phyloP scores from a whole-genome alignment of 768 basidiomycete species.

The Russula vinacea region DNA sequence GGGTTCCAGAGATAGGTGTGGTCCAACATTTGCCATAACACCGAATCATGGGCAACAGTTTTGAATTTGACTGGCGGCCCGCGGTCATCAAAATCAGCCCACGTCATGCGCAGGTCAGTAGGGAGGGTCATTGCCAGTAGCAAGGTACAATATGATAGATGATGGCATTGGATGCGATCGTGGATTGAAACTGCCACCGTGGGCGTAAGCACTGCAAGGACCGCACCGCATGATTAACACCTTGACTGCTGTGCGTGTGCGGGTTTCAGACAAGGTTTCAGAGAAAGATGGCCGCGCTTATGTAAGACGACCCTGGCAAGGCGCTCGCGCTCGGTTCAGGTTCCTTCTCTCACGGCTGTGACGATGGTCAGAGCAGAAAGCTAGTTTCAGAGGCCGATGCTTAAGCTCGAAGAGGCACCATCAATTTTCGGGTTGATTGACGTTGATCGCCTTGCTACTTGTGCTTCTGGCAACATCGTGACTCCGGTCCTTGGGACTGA shows the following conservation, averaged over 20 bases:
- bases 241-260: no score
- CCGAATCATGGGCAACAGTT: background rate
- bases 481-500: no score
- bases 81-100: background rate
- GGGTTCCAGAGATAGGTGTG: background rate
- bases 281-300: background rate
- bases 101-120: no score
- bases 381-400: background rate
- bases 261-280: no score
- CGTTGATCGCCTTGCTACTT: background rate
- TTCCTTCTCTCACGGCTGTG: background rate
- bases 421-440: background rate
- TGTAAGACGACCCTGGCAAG: background rate
- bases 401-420: background rate
- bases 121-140: background rate
- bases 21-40: background rate
- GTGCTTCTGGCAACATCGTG: background rate
- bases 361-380: background rate
- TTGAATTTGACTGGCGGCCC: conserved; percentile 1
- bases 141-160: background rate
- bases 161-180: background rate
- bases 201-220: background rate
- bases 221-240: background rate
- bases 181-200: background rate
- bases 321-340: no score